These are phyloP conservation scores for Triticum turgidum DNA, from an alignment of 176 grass and related monocot genomes.

Conservation along the genomic window DNA sequence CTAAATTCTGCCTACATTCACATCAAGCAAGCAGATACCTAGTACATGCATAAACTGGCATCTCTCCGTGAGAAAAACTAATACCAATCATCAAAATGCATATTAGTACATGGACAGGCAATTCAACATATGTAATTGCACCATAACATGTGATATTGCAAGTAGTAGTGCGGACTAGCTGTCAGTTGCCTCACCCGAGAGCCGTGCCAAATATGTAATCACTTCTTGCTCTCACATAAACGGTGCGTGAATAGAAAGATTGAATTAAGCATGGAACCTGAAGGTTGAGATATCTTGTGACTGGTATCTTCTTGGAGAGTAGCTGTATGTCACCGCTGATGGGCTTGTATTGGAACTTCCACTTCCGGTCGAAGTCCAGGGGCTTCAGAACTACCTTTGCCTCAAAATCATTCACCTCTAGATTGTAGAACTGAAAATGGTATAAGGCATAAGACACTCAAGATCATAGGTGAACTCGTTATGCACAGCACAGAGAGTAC, in stretches of 20 bases:
- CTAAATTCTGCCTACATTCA: neutral
- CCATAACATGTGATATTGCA: neutral
- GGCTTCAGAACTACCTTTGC: slow-evolving; percentile 91
- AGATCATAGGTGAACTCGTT: neutral
- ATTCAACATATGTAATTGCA: neutral
- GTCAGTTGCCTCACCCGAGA: neutral
- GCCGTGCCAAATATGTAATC: neutral
- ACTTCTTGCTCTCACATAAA: neutral
- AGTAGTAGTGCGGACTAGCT: neutral
- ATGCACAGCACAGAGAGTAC: neutral
- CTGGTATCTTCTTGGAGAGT: slow-evolving; percentile 95
- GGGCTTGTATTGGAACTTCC: slow-evolving; percentile 80
- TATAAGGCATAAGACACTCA: neutral
- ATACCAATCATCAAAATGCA: slow-evolving; percentile 4
- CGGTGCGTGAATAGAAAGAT: neutral
- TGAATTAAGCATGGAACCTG: slow-evolving; percentile 48
- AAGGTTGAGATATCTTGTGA: slow-evolving; percentile 88
- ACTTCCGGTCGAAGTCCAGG: slow-evolving; percentile 56
- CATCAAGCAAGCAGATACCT: neutral
- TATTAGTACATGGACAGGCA: neutral
- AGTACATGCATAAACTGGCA: neutral
- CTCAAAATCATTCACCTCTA: slow-evolving; percentile 74
- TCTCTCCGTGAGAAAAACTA: neutral
- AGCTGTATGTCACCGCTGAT: slow-evolving; percentile 74
- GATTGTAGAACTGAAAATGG: slow-evolving; percentile 75